Evolutionary conservation across 805 yeast genomes (phyloP).

Genomic region (Saturnispora galanensis): DNA sequence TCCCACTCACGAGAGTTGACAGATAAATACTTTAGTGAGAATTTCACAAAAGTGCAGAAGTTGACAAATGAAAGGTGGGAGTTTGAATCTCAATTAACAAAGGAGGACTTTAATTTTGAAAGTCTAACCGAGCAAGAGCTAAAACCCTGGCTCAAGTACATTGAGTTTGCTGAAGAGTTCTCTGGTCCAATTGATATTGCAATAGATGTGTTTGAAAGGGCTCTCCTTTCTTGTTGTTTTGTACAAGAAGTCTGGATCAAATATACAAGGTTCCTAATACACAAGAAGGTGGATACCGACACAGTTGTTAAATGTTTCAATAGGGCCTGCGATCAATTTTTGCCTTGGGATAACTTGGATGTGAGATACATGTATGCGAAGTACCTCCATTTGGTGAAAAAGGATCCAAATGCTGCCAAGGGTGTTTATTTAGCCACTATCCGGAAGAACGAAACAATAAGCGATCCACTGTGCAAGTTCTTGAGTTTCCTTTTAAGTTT

Average conservation of each 20-base stretch:
- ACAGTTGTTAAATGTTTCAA: conserved; percentile 32
- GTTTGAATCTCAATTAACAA: conserved; percentile 56
- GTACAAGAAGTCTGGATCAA: conserved; percentile 58
- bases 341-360: conserved; percentile 21
- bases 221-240: conserved; percentile 58
- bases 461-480: conserved; percentile 9
- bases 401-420: conserved; percentile 16
- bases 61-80: conserved; percentile 57
- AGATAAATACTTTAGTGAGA: conserved; percentile 34
- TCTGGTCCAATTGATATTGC: conserved; percentile 22
- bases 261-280: conserved; percentile 46
- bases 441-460: conserved; percentile 5
- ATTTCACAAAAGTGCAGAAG: conserved; percentile 38
- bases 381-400: conserved; percentile 16
- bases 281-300: conserved; percentile 24
- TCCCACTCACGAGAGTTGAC: conserved; percentile 21
- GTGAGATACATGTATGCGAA: conserved; percentile 25
- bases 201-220: conserved; percentile 55
- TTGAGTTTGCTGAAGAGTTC: conserved; percentile 35
- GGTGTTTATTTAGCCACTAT: conserved; percentile 16
- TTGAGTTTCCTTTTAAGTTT: conserved; percentile 8
- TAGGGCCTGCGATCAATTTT: conserved; percentile 36
- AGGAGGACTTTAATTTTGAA: conserved; percentile 45
- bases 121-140: conserved; percentile 36
- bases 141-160: conserved; percentile 52